These are phyloP conservation scores for Mallotus nudiflorus DNA, from an alignment of 345 rosid species.

Conservation along the genomic window DNA sequence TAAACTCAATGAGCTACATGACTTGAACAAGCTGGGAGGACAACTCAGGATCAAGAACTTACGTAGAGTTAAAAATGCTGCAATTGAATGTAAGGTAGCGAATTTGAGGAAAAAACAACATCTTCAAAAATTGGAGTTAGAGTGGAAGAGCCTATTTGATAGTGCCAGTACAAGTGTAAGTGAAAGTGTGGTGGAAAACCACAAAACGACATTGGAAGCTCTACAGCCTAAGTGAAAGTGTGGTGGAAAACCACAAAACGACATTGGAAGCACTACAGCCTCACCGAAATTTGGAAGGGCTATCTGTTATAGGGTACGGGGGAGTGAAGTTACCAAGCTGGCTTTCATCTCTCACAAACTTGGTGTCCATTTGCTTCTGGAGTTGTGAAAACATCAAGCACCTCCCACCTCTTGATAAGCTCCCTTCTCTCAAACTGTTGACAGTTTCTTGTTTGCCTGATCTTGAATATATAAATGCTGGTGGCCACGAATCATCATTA, in stretches of 20 bases:
- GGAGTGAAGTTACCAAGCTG: too few relatives aligned
- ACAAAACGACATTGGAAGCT: too few relatives aligned
- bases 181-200: too few relatives aligned
- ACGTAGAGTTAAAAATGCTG: too few relatives aligned
- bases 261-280: not conserved
- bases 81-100: too few relatives aligned
- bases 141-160: not conserved
- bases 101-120: too few relatives aligned
- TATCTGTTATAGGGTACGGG: accelerated
- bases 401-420: conserved; percentile 2
- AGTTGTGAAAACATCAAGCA: not conserved
- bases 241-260: too few relatives aligned
- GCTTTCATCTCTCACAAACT: too few relatives aligned
- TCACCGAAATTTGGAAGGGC: not conserved
- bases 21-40: conserved; percentile 4
- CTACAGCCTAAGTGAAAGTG: too few relatives aligned
- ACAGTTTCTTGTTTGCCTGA: too few relatives aligned
- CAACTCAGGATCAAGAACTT: not conserved
- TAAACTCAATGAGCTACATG: not conserved
- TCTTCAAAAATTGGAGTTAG: not conserved
- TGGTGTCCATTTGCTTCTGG: too few relatives aligned
- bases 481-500: too few relatives aligned
- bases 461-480: not conserved
- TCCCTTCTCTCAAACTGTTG: not conserved
- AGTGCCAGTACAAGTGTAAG: not conserved